phyloP scores from a whole-genome alignment of 75 land plant species.

The Pseudotsuga menziesii region DNA sequence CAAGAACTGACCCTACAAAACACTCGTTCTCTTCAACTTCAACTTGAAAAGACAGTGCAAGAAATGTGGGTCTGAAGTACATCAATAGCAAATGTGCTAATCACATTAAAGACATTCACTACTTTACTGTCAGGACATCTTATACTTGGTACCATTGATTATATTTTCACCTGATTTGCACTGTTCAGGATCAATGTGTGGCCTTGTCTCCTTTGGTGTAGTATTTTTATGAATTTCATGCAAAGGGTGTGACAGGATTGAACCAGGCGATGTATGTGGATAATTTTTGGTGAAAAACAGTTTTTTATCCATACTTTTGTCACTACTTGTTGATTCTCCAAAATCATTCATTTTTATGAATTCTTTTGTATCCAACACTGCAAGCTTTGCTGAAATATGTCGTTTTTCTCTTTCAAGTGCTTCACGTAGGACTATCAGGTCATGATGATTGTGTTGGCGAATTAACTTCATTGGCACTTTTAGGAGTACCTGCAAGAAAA shows the following conservation, averaged over 20 bases:
- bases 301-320: neutral
- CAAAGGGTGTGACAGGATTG: constrained; percentile 3
- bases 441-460: constrained; percentile 17
- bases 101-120: neutral
- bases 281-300: neutral
- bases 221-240: neutral
- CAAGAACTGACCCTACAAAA: neutral
- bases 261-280: neutral
- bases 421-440: constrained; percentile 16
- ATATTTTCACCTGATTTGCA: constrained; percentile 2
- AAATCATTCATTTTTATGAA: neutral
- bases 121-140: neutral
- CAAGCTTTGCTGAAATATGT: constrained; percentile 22
- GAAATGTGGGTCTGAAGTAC: neutral
- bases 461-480: constrained; percentile 18
- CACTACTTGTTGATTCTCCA: constrained; percentile 3
- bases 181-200: neutral
- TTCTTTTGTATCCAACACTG: constrained; percentile 13
- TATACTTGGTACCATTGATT: neutral
- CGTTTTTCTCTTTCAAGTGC: constrained; percentile 26
- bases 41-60: neutral
- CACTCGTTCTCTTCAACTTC: neutral
- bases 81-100: neutral
- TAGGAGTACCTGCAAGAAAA: constrained; percentile 10
- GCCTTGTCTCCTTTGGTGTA: neutral